phyloP scores from a whole-genome alignment of 1,139 yeast species.

The Hemisphaericaspora subhashii region DNA sequence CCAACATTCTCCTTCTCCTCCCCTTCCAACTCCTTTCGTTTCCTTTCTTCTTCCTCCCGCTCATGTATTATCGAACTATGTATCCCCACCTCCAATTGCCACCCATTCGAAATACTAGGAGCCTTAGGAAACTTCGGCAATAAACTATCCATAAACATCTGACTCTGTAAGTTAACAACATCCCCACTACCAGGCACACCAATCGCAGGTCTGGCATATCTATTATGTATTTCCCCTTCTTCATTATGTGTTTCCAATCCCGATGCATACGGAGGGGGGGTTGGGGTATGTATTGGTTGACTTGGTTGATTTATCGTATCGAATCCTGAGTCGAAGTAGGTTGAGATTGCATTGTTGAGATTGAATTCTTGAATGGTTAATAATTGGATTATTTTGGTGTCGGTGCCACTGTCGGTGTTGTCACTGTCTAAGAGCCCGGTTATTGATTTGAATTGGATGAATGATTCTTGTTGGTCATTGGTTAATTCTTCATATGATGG shows the following conservation, averaged over 20 bases:
- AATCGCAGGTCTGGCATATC: slow-evolving; percentile 10
- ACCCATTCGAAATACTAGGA: slow-evolving; percentile 37
- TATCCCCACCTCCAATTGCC: slow-evolving; percentile 50
- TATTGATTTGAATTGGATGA: slow-evolving; percentile 46
- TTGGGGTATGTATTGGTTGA: background rate
- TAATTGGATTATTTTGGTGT: slow-evolving; percentile 35
- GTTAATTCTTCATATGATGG: slow-evolving; percentile 7
- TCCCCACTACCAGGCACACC: slow-evolving; percentile 11
- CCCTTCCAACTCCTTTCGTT: slow-evolving; percentile 7
- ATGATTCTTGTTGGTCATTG: slow-evolving; percentile 12
- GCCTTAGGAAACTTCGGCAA: slow-evolving; percentile 46
- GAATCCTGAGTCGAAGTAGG: slow-evolving; percentile 53
- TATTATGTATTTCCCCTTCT: slow-evolving; percentile 10
- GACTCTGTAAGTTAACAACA: slow-evolving; percentile 31
- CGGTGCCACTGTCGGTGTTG: slow-evolving; percentile 33
- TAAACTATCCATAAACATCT: slow-evolving; percentile 33
- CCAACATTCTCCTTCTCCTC: slow-evolving; percentile 9
- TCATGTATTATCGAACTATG: slow-evolving; percentile 33
- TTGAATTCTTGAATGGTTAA: slow-evolving; percentile 47
- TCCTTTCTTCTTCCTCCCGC: slow-evolving; percentile 8
- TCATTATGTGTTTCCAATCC: slow-evolving; percentile 19
- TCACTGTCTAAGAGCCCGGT: slow-evolving; percentile 34
- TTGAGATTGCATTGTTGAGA: slow-evolving; percentile 49
- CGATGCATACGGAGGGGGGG: slow-evolving; percentile 8
- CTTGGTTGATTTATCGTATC: slow-evolving; percentile 19